Evolutionary conservation across 305 asterid genomes (phyloP), one percentile per base, ranked within the genome.

Genomic region (Fraxinus sp.): DNA sequence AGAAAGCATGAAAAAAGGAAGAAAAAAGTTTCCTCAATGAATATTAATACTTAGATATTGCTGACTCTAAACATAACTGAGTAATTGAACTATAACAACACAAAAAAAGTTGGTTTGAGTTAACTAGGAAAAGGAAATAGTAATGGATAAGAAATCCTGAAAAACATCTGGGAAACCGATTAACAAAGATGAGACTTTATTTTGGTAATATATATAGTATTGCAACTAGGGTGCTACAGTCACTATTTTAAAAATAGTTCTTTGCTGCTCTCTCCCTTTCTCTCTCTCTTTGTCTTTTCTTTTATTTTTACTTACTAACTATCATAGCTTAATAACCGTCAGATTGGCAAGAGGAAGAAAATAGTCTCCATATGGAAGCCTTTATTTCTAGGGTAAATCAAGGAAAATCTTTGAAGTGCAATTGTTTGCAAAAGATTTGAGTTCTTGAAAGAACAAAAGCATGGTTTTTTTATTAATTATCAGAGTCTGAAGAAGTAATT

Each of bases 1-100:
- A 82, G 55, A 13, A 20, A 37, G 64, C 70, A 52, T 44, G 74
- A 78, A 74, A 74, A 74, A 46, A 49, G n/a, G 66, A 66, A 62
- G 78, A 78, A 78, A 77, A 74, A 66, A 77, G 16, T 46, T 44
- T 36, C 78, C 73, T 81, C 46, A 44, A 81, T 59, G 18, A 20
- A 64, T 80, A 28, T 62, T 6, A 62, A 7, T 62, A 26, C 30
- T 8, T 10, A 66, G 37, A 26, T 66, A 66, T 66, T 66, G 36
- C 74, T 3, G 74, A 1, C 73, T 20, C 73, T 22, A 26, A 66
- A 26, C 33, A 26, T 9, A 66, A 66, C 36, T 66, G 16, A 66
- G 33, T 36, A 37, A 11, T 37, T 37, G 32, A 37, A 49, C 32
- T 13, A 4, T 44, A 73, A 24, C 62, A n/a, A 37, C 16, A 59